These are phyloP conservation scores for Lolium rigidum DNA, from an alignment of 176 grass and related monocot genomes.

Conservation along the genomic window DNA sequence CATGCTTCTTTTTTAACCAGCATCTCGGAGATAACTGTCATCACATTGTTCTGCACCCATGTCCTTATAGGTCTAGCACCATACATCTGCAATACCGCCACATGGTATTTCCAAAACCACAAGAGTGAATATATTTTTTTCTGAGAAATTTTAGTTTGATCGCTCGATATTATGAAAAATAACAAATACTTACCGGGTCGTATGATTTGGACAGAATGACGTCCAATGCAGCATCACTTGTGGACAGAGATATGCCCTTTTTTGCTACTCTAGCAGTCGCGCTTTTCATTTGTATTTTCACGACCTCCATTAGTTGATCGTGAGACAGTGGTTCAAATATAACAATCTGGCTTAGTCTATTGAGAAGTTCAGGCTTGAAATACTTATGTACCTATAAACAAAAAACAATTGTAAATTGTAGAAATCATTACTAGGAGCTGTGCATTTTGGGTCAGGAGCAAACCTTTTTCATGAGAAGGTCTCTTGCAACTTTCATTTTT, in stretches of 20 bases:
- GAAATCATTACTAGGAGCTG: neutral
- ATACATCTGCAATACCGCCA: neutral
- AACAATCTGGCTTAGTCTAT: conserved; percentile 47
- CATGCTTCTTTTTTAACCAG: neutral
- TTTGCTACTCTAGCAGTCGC: conserved; percentile 45
- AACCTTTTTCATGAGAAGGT: conserved; percentile 40
- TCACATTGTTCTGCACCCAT: neutral
- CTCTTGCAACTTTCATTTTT: conserved; percentile 16
- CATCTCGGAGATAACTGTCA: neutral
- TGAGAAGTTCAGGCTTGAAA: conserved; percentile 53
- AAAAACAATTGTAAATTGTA: neutral
- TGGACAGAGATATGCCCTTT: conserved; percentile 53
- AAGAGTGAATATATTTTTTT: neutral
- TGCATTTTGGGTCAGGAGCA: neutral
- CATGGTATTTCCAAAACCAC: neutral
- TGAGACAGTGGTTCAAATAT: conserved; percentile 45
- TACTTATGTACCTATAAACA: conserved; percentile 38
- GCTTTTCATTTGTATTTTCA: conserved; percentile 58
- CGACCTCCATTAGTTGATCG: conserved; percentile 48
- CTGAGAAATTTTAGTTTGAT: neutral
- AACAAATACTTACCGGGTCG: neutral
- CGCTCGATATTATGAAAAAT: neutral
- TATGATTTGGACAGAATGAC: conserved; percentile 44
- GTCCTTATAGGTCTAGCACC: conserved; percentile 8
- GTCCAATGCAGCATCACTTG: conserved; percentile 57